These are phyloP conservation scores for Rhizopus delemar DNA, from an alignment of 371 early-diverging fungal genomes.

Conservation along the genomic window DNA sequence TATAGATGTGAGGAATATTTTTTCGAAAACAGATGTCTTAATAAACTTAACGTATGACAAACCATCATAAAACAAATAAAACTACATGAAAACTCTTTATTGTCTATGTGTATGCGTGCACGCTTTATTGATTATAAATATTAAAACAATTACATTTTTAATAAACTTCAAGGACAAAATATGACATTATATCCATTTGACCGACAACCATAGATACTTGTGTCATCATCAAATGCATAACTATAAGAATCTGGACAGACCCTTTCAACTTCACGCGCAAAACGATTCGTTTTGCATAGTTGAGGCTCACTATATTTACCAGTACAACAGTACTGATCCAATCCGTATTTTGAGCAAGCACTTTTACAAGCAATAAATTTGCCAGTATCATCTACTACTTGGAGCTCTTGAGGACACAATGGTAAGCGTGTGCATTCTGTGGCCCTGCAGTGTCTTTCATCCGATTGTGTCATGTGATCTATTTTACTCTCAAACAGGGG, in stretches of 20 bases:
- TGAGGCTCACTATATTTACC: constrained; percentile 23
- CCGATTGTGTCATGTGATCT: constrained; percentile 3
- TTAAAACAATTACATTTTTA: too few relatives aligned
- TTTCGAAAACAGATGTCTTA: constrained; percentile 77
- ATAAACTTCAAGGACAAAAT: constrained; percentile 39
- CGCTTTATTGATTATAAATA: too few relatives aligned
- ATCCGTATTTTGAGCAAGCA: constrained; percentile 36
- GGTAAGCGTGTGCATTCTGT: constrained; percentile 24
- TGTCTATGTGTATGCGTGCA: too few relatives aligned
- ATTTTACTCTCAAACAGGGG: constrained; percentile 8
- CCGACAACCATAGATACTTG: constrained; percentile 42
- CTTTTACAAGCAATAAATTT: constrained; percentile 32
- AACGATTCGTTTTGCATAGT: constrained; percentile 31
- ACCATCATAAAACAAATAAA: too few relatives aligned
- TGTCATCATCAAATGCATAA: constrained; percentile 54
- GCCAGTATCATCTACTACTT: constrained; percentile 9
- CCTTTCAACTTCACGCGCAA: constrained; percentile 27
- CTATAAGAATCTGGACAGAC: constrained; percentile 44
- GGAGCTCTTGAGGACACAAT: constrained; percentile 23
- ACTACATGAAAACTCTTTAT: too few relatives aligned
- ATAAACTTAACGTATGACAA: constrained; percentile 61
- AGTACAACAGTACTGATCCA: constrained; percentile 37
- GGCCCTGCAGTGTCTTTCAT: constrained; percentile 15
- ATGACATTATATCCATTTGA: constrained; percentile 41
- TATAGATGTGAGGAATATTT: constrained; percentile 56